Conservation (phyloP, 768 basidiomycete species). For the Cubamyces lactineus region DNA sequence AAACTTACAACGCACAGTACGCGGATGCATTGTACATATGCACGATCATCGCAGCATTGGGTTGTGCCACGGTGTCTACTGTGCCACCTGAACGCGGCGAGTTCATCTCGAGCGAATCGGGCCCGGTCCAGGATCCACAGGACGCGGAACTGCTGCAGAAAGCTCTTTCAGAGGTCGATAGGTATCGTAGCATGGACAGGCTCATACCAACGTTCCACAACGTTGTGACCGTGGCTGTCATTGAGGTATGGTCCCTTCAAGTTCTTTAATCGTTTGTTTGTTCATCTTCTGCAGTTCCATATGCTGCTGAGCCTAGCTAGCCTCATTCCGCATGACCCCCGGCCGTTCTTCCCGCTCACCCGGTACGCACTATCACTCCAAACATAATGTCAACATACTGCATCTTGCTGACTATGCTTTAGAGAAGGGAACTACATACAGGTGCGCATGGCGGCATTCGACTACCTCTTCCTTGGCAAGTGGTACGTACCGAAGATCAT, state of each 20-base stretch:
- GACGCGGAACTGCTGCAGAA: conserved; percentile 73
- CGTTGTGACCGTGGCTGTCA: conserved; percentile 84
- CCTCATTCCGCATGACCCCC: conserved; percentile 75
- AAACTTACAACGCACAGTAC: conserved; percentile 52
- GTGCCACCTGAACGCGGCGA: conserved; percentile 82
- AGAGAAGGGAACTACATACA: conserved; percentile 95
- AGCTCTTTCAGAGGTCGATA: conserved; percentile 80
- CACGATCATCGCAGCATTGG: conserved; percentile 80
- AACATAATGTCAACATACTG: neutral
- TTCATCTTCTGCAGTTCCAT: conserved; percentile 60
- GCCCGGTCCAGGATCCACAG: conserved; percentile 66
- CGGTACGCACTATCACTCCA: conserved; percentile 52
- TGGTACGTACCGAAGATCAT: conserved; percentile 86
- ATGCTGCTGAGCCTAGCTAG: conserved; percentile 76
- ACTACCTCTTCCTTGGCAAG: conserved; percentile 87
- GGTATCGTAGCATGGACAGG: conserved; percentile 94
- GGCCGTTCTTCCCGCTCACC: conserved; percentile 85
- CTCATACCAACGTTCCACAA: conserved; percentile 95
- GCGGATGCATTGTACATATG: conserved; percentile 92
- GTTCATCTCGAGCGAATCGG: conserved; percentile 67
- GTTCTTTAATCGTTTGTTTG: conserved; percentile 2
- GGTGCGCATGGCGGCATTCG: conserved; percentile 92
- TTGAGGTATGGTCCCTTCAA: conserved; percentile 65
- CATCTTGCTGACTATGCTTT: conserved; percentile 21
- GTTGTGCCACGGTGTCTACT: conserved; percentile 76